These are phyloP conservation scores for Coniochaeta sp. DNA, from an alignment of 2,329 filamentous ascomycete species.

Conservation along the genomic window DNA sequence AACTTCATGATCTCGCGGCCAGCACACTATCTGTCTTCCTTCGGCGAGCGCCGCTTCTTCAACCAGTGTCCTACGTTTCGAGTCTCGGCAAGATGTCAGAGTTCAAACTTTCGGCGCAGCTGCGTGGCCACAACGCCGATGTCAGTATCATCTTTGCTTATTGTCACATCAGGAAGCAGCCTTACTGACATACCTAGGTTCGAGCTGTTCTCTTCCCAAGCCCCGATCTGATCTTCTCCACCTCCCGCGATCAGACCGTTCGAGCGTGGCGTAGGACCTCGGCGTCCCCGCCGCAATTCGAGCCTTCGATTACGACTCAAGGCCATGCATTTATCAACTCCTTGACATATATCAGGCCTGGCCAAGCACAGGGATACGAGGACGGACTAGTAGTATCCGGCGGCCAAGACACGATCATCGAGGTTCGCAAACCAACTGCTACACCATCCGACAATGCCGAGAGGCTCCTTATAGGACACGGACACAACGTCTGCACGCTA, in stretches of 20 bases:
- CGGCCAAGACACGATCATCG: constrained; percentile 88
- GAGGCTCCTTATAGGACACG: constrained; percentile 77
- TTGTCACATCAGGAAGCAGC: neutral
- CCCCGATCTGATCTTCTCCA: constrained; percentile 67
- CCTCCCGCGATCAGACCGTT: constrained; percentile 86
- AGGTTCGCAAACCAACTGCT: constrained; percentile 68
- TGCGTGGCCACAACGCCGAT: constrained; percentile 88
- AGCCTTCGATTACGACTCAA: constrained; percentile 70
- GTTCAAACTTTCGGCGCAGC: constrained; percentile 88
- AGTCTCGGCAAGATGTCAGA: constrained; percentile 54
- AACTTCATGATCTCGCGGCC: neutral
- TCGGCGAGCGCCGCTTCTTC: neutral
- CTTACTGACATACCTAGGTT: constrained; percentile 49
- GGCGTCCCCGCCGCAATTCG: constrained; percentile 56
- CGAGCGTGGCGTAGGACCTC: constrained; percentile 70
- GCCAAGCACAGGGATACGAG: constrained; percentile 54
- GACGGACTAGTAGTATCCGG: constrained; percentile 81
- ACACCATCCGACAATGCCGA: constrained; percentile 70
- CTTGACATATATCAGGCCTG: constrained; percentile 67
- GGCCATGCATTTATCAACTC: constrained; percentile 84
- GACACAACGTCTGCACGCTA: constrained; percentile 79
- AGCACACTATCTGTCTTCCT: neutral
- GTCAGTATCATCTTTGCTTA: constrained; percentile 34
- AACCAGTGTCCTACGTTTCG: neutral
- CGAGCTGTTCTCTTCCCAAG: constrained; percentile 75